A percentile compares a stretch with the other conserved stretches of the same genome.
Conservation (phyloP, 2,329 filamentous ascomycete genomes). For the Penicillium brasilianum region DNA sequence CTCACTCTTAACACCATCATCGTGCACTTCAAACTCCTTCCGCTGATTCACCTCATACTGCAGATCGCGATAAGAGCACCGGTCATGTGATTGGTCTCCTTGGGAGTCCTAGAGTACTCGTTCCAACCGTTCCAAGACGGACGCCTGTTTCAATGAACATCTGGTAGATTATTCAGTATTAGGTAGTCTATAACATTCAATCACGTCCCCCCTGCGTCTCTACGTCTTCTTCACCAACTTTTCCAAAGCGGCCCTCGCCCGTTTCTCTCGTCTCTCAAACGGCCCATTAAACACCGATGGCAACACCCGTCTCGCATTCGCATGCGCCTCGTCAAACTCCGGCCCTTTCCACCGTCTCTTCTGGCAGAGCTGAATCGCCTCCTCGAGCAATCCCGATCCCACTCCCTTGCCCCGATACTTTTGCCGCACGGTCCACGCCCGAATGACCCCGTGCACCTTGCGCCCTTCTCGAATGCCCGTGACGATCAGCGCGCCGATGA, state of each 20-base stretch:
- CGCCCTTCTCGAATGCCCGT: background rate
- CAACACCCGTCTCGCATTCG: constrained; percentile 1
- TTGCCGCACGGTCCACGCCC: constrained; percentile 7
- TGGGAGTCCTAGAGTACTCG: too few species aligned
- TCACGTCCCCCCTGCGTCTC: background rate
- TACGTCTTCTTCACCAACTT: background rate
- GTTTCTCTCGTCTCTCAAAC: background rate
- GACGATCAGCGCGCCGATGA: background rate
- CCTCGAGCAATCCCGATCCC: constrained; percentile 1
- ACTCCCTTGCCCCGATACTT: constrained; percentile 3
- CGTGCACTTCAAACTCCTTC: too few species aligned
- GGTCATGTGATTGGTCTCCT: too few species aligned
- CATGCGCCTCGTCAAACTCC: constrained; percentile 4
- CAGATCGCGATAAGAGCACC: too few species aligned
- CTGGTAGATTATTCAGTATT: background rate
- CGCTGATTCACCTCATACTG: too few species aligned
- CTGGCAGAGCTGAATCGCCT: background rate
- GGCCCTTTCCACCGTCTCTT: background rate
- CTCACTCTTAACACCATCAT: too few species aligned
- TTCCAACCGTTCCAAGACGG: too few species aligned
- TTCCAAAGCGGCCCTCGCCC: background rate
- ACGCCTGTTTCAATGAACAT: too few species aligned
- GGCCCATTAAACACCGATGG: background rate
- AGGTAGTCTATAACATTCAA: background rate
- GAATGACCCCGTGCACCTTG: constrained; percentile 6